phyloP scores from a whole-genome alignment of 2,329 filamentous ascomycete species.

The Bipolaris sorokiniana region DNA sequence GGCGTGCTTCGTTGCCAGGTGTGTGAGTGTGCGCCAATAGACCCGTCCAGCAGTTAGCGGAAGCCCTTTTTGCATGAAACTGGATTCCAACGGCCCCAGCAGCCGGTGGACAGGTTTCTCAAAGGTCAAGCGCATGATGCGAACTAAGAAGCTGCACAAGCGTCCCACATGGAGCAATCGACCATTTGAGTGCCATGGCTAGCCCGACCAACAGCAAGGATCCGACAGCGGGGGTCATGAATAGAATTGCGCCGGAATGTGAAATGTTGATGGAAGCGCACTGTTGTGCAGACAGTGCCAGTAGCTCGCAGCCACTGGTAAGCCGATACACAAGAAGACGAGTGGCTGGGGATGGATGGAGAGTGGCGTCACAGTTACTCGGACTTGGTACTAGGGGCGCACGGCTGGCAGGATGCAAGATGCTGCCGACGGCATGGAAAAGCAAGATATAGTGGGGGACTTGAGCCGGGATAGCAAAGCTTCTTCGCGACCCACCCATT shows the following conservation, averaged over 20 bases:
- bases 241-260: background rate
- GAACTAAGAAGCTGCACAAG: constrained; percentile 5
- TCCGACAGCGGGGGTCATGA: background rate
- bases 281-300: background rate
- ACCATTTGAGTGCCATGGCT: constrained; percentile 7
- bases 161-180: constrained; percentile 3
- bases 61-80: background rate
- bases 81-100: background rate
- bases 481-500: constrained; percentile 4
- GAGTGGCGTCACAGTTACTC: constrained; percentile 12
- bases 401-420: constrained; percentile 6
- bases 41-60: background rate
- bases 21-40: background rate
- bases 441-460: background rate
- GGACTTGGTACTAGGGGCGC: background rate
- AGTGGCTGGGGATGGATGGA: constrained; percentile 10
- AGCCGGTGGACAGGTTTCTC: background rate
- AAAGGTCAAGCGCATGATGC: constrained; percentile 3
- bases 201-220: constrained; percentile 3
- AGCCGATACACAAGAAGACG: constrained; percentile 4
- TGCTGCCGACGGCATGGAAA: background rate
- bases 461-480: constrained; percentile 6
- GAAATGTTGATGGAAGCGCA: background rate
- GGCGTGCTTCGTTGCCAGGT: background rate
- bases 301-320: constrained; percentile 6